Percentiles rank a stretch among this genome's conserved stretches.
Evolutionary conservation across 352 stramenopile species (phyloP).

Genomic region (Phytophthora pistaciae): DNA sequence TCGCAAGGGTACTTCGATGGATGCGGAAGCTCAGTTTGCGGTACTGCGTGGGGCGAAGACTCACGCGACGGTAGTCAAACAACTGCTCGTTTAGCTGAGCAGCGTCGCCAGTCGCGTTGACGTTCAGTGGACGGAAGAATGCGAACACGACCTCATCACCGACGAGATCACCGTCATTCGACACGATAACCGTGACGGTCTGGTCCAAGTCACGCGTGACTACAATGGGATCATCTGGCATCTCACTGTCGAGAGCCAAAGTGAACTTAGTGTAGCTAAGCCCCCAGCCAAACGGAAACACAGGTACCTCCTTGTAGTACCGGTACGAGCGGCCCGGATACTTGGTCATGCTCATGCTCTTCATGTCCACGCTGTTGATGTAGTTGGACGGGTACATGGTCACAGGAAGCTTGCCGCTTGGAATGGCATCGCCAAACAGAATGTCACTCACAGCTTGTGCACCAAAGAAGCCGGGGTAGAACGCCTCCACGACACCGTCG

Average conservation of each 20-base stretch:
- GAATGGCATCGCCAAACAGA: constrained; percentile 85
- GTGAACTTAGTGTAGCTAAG: constrained; percentile 92
- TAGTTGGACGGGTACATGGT: constrained; percentile 88
- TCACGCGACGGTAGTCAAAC: constrained; percentile 74
- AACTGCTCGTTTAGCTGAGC: constrained; percentile 81
- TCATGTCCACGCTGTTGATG: constrained; percentile 69
- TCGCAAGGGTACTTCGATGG: constrained; percentile 53
- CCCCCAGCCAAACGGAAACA: constrained; percentile 90
- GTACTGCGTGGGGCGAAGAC: constrained; percentile 46
- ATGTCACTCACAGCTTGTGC: constrained; percentile 81
- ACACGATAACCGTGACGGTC: constrained; percentile 60
- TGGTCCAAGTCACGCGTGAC: constrained; percentile 47
- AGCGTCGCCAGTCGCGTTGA: constrained; percentile 62
- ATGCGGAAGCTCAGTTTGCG: constrained; percentile 55
- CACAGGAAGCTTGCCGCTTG: constrained; percentile 79
- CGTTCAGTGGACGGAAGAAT: constrained; percentile 75
- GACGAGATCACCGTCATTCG: constrained; percentile 60
- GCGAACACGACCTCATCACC: constrained; percentile 85
- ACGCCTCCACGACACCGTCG: constrained; percentile 69
- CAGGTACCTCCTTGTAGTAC: constrained; percentile 86
- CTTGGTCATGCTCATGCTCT: constrained; percentile 89
- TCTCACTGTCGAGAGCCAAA: constrained; percentile 29
- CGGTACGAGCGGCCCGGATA: constrained; percentile 88
- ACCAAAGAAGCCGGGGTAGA: constrained; percentile 82
- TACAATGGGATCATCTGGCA: constrained; percentile 27